Conservation (phyloP, 2,329 filamentous ascomycete genomes). For the Cryphonectria carpinicola region DNA sequence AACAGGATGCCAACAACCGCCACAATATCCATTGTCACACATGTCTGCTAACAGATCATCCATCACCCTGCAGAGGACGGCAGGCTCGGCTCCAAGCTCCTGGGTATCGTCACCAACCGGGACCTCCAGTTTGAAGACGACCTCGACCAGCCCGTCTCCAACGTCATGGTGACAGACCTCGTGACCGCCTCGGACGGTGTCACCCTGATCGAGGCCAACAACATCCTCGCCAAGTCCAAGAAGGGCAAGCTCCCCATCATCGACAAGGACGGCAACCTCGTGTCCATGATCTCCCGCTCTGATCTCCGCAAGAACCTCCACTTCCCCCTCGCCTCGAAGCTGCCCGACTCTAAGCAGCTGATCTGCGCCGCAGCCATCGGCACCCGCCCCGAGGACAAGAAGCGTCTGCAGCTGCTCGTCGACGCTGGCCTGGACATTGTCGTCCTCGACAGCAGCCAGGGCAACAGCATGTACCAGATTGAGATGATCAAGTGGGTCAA, state of each 20-base stretch:
- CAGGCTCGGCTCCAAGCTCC: slow-evolving; percentile 89
- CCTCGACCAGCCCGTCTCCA: slow-evolving; percentile 71
- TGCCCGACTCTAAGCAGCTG: slow-evolving; percentile 95
- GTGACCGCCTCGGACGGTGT: slow-evolving; percentile 86
- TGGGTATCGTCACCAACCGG: slow-evolving; percentile 96
- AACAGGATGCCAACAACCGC: background rate
- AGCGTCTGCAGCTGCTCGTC: slow-evolving; percentile 81
- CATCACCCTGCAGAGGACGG: slow-evolving; percentile 70
- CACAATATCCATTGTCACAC: slow-evolving; percentile 12
- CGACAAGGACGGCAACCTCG: slow-evolving; percentile 79
- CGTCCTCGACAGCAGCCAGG: slow-evolving; percentile 93
- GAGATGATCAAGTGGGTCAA: slow-evolving; percentile 99
- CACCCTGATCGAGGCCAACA: slow-evolving; percentile 85
- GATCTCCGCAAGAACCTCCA: slow-evolving; percentile 99
- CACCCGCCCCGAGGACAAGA: slow-evolving; percentile 91
- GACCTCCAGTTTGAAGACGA: slow-evolving; percentile 96
- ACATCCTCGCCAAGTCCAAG: slow-evolving; percentile 91
- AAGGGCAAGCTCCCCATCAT: slow-evolving; percentile 98
- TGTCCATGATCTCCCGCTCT: slow-evolving; percentile 90
- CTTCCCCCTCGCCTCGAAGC: slow-evolving; percentile 95
- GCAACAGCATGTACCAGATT: slow-evolving; percentile 98
- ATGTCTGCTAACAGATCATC: slow-evolving; percentile 41
- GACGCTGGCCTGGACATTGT: slow-evolving; percentile 96
- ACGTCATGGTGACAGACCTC: slow-evolving; percentile 95
- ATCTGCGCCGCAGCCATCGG: slow-evolving; percentile 95